Evolutionary conservation across 352 stramenopile species (phyloP).

Genomic region (Phytophthora sansomeana): DNA sequence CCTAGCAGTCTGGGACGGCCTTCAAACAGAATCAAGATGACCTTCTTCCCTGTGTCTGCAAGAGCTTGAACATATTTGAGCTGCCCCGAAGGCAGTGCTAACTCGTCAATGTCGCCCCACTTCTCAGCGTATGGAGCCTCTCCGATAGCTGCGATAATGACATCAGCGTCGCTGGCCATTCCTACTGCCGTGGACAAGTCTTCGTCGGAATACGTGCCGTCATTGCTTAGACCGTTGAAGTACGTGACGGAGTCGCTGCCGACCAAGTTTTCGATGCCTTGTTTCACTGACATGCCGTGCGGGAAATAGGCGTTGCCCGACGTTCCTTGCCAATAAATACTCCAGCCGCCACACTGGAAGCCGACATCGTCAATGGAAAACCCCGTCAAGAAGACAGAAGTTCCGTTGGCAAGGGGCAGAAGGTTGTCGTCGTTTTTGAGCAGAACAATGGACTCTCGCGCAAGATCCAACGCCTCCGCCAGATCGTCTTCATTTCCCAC

Average conservation of each 20-base stretch:
- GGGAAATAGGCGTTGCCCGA: conserved; percentile 67
- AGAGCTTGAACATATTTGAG: conserved; percentile 75
- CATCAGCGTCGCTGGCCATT: conserved; percentile 30
- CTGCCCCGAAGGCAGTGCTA: conserved; percentile 66
- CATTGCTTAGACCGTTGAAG: conserved; percentile 38
- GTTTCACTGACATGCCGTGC: conserved; percentile 41
- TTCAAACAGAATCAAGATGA: conserved; percentile 78
- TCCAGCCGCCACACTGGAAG: conserved; percentile 77
- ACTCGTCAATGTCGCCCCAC: conserved; percentile 79
- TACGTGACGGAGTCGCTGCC: conserved; percentile 36
- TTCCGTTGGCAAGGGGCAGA: conserved; percentile 46
- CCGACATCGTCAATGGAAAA: conserved; percentile 64
- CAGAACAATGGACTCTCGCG: conserved; percentile 76
- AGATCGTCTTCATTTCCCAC: conserved; percentile 55
- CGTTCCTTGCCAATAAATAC: conserved; percentile 83
- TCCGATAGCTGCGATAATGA: conserved; percentile 42
- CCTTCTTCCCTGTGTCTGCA: conserved; percentile 61
- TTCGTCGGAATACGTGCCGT: conserved; percentile 38
- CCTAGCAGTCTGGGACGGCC: conserved; percentile 62
- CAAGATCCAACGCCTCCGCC: conserved; percentile 58
- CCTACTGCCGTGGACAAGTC: conserved; percentile 32
- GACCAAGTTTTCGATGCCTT: conserved; percentile 36
- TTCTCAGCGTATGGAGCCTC: conserved; percentile 68
- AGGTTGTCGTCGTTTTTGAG: conserved; percentile 72
- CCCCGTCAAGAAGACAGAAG: conserved; percentile 65